A percentile compares a stretch with the other conserved stretches of the same genome.
Evolutionary conservation across 371 early-diverging fungal species (phyloP).

Genomic region (Apophysomyces ossiformis): DNA sequence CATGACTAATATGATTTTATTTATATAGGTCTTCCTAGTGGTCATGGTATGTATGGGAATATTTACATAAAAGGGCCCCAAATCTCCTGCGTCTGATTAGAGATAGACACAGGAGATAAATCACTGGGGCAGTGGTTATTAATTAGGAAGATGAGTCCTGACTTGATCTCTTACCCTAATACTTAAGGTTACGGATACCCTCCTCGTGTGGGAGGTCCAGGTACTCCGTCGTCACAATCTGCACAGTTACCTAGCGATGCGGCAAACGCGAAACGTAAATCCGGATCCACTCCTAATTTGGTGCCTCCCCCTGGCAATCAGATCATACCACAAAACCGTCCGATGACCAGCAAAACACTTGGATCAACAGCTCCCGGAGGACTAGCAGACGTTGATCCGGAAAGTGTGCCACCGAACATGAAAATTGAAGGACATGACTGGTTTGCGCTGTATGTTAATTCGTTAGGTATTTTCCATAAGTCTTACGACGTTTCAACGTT

Average conservation of each 20-base stretch:
- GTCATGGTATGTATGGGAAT: slow-evolving; percentile 1
- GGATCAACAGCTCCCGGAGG: slow-evolving; percentile 41
- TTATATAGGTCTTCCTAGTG: neutral
- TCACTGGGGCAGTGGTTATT: neutral
- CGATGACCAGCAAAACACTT: slow-evolving; percentile 14
- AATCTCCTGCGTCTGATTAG: neutral
- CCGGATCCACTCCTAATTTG: slow-evolving; percentile 1
- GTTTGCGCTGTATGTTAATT: slow-evolving; percentile 71
- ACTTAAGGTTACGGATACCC: slow-evolving; percentile 19
- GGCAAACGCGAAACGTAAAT: slow-evolving; percentile 10
- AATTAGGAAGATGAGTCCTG: neutral
- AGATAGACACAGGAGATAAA: neutral
- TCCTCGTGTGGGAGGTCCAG: slow-evolving; percentile 17
- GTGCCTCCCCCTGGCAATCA: slow-evolving; percentile 11
- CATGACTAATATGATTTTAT: neutral
- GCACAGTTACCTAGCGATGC: slow-evolving; percentile 7
- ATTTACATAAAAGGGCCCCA: neutral
- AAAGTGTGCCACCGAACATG: slow-evolving; percentile 70
- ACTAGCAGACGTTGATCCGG: slow-evolving; percentile 79
- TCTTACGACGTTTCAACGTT: neutral
- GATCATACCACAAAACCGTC: slow-evolving; percentile 1
- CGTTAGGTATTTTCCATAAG: neutral
- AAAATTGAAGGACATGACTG: slow-evolving; percentile 87
- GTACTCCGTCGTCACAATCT: slow-evolving; percentile 18
- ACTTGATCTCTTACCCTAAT: neutral